Evolutionary conservation across 2,329 filamentous ascomycete genomes (phyloP).

Genomic region (Zymoseptoria brevis): DNA sequence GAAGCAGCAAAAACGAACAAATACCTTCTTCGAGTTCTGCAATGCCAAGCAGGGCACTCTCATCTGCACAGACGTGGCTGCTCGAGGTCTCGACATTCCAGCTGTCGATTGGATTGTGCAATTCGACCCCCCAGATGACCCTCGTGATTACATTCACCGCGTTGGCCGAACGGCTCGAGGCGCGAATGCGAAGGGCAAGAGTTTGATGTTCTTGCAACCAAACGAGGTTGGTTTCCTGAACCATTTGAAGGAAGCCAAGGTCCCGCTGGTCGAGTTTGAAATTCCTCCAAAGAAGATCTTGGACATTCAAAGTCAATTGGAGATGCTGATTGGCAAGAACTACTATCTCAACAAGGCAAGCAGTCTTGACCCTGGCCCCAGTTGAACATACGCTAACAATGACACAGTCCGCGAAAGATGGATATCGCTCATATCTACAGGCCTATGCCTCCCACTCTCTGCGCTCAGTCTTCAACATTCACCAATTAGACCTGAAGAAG

Average conservation of each 20-base stretch:
- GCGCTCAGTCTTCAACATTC: slow-evolving; percentile 74
- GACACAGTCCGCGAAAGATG: slow-evolving; percentile 54
- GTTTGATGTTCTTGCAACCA: slow-evolving; percentile 87
- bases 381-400: slow-evolving; percentile 5
- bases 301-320: slow-evolving; percentile 70
- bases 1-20: slow-evolving; percentile 98
- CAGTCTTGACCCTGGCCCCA: background rate
- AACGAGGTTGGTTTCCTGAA: slow-evolving; percentile 86
- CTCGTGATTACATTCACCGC: slow-evolving; percentile 81
- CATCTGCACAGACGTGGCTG: slow-evolving; percentile 94
- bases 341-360: slow-evolving; percentile 87
- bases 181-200: slow-evolving; percentile 72
- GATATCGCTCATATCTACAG: slow-evolving; percentile 85
- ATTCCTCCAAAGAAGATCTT: slow-evolving; percentile 87
- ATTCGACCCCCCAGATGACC: slow-evolving; percentile 62
- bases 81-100: slow-evolving; percentile 89
- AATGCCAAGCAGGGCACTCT: slow-evolving; percentile 78
- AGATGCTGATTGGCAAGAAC: slow-evolving; percentile 89
- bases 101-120: slow-evolving; percentile 95
- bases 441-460: slow-evolving; percentile 85
- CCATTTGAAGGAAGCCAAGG: slow-evolving; percentile 81
- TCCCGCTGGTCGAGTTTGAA: slow-evolving; percentile 93
- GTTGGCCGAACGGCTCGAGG: slow-evolving; percentile 91
- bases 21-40: slow-evolving; percentile 95
- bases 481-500: slow-evolving; percentile 74